Evolutionary conservation across 768 basidiomycete species (phyloP).

Genomic region (Russula sp.): DNA sequence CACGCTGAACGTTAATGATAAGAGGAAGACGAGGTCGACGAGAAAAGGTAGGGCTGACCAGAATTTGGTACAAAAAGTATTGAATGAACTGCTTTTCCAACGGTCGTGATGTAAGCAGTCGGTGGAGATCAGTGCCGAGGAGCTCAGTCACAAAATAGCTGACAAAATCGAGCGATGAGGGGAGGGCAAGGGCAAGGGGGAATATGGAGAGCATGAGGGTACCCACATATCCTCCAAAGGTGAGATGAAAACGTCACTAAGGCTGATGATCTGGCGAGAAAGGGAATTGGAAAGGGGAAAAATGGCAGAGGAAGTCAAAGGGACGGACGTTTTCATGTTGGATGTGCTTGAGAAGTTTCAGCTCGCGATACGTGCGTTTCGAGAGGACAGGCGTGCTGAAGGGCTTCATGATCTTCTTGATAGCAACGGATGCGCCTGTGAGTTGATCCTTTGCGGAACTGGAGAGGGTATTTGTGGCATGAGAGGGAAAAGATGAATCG

Average conservation of each 20-base stretch:
- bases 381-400: constrained; percentile 98
- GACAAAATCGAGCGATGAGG: constrained; percentile 10
- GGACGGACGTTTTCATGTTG: constrained; percentile 90
- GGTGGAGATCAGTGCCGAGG: constrained; percentile 96
- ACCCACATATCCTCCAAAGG: constrained; percentile 96
- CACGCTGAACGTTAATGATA: constrained; percentile 56
- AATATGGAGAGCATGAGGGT: not conserved
- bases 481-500: not conserved
- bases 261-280: constrained; percentile 81
- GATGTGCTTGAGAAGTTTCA: constrained; percentile 97
- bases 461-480: constrained; percentile 7
- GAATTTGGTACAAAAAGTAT: constrained; percentile 98
- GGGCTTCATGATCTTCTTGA: constrained; percentile 99
- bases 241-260: constrained; percentile 98
- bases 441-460: constrained; percentile 96
- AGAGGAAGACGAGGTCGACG: constrained; percentile 10
- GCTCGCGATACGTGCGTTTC: constrained; percentile 96
- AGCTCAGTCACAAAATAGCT: constrained; percentile 99
- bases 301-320: constrained; percentile 2
- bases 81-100: constrained; percentile 99
- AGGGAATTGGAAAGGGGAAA: constrained; percentile 3
- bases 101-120: constrained; percentile 91
- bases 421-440: constrained; percentile 89
- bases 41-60: constrained; percentile 51
- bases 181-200: constrained; percentile 7